Conservation (phyloP, 352 stramenopile species). For the Globisporangium orthogonon region DNA sequence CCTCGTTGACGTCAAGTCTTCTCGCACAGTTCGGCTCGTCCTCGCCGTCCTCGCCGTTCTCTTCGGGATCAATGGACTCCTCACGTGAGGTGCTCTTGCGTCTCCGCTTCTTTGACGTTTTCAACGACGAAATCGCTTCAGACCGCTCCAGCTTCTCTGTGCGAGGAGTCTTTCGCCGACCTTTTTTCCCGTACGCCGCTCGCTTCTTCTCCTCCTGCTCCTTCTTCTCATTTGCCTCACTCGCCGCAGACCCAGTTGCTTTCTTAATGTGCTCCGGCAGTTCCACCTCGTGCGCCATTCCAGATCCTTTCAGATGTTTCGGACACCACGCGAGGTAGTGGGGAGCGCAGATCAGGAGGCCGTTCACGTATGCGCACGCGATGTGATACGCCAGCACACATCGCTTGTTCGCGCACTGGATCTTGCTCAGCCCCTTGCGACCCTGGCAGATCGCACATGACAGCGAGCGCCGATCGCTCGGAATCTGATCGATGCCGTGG, state of each 20-base stretch:
- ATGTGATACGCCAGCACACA: constrained; percentile 66
- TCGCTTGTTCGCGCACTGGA: constrained; percentile 66
- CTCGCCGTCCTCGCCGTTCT: constrained; percentile 16
- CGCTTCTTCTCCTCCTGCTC: constrained; percentile 11
- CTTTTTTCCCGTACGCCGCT: constrained; percentile 14
- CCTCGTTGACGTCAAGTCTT: constrained; percentile 39
- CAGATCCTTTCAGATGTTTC: constrained; percentile 68
- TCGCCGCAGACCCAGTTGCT: constrained; percentile 1
- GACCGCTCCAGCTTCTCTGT: constrained; percentile 8
- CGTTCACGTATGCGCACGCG: constrained; percentile 66
- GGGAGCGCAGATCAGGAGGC: constrained; percentile 49
- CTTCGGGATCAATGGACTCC: constrained; percentile 8
- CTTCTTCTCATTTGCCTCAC: constrained; percentile 2
- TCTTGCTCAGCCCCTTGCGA: constrained; percentile 68
- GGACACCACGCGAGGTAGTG: constrained; percentile 74
- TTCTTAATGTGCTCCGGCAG: constrained; percentile 58
- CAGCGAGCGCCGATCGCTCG: constrained; percentile 36
- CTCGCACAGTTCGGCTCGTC: constrained; percentile 22
- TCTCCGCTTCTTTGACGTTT: constrained; percentile 45
- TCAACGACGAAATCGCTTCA: constrained; percentile 30
- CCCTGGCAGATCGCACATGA: constrained; percentile 57
- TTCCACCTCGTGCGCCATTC: constrained; percentile 56
- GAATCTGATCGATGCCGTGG: constrained; percentile 52
- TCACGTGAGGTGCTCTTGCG: constrained; percentile 19
- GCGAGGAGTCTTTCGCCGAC: constrained; percentile 24